Evolutionary conservation across 192 early-diverging fungal genomes (phyloP), one percentile per base, ranked within the genome.

Genomic region (Podila epicladia): DNA sequence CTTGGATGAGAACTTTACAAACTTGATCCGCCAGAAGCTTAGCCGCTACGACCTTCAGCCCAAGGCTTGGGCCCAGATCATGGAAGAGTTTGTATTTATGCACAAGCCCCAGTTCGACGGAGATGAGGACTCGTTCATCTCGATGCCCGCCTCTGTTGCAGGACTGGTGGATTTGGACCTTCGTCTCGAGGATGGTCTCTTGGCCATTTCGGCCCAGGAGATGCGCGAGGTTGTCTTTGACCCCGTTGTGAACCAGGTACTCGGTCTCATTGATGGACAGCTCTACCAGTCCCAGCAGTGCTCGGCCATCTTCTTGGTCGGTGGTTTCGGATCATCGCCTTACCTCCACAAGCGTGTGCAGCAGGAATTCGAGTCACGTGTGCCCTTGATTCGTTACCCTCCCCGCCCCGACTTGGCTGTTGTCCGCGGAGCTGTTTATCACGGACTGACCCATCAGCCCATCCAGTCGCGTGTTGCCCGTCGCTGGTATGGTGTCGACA

Each of bases 301-400:
- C 33, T 82, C 86, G 24, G 85, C 86, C 51, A 84, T 89, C 55
- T 85, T 89, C 66, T 65, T 89, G 32, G 88, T 89, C 49, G 88
- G 88, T 75, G 88, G 88, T 7, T 89, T 89, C 60, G 82, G 85
- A 15, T 83, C 85, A 0, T 89, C 88, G 38, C 86, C 86, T 65
- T 89, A 89, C 53, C 72, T 89, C 7, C 83, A 83, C 68, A 85
- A 86, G 67, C 80, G 87, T 70, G 83, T 87, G 19, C 82, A 87
- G 58, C 73, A 89, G 57, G 82, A 86, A 62, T 88, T 89, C 71
- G 74, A 82, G 31, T 57, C 17, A 45, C 82, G 82, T 26, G 85
- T 87, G 4, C 76, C 76, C n/a, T 48, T 85, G 35, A 82, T 89
- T 19, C 83, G 82, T 32, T 84, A 85, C 60, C 85, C 88, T n/a